Conservation (phyloP, 176 grass and related monocot species). For the Triticum urartu region DNA sequence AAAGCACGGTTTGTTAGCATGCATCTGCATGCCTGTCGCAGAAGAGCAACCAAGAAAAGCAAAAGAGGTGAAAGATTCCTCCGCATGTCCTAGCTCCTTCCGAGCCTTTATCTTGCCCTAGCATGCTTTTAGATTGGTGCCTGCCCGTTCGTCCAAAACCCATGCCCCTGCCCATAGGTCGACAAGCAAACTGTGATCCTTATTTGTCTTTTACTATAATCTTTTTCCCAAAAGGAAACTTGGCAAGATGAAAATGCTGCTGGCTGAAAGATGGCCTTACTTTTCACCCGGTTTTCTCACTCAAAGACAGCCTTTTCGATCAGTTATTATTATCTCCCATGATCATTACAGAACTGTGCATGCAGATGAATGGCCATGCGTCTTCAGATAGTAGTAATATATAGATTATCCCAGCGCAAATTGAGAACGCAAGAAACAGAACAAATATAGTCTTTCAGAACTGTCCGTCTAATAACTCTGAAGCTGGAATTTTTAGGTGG, state of each 20-base stretch:
- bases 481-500: background rate
- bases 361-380: background rate
- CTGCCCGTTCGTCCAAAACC: background rate
- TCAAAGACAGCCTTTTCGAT: background rate
- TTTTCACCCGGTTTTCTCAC: background rate
- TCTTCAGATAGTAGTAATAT: background rate
- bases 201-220: background rate
- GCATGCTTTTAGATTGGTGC: constrained; percentile 16
- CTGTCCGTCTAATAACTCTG: background rate
- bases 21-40: constrained; percentile 4
- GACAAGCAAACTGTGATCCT: background rate
- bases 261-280: background rate
- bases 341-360: background rate
- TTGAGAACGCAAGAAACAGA: background rate
- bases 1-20: constrained; percentile 42
- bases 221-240: background rate
- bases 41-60: constrained; percentile 30
- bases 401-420: background rate
- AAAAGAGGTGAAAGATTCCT: constrained; percentile 53
- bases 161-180: background rate
- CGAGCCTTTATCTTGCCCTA: constrained; percentile 13
- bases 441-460: background rate
- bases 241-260: background rate
- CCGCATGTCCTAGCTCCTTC: constrained; percentile 21
- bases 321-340: background rate